Evolutionary conservation across 495 filamentous ascomycete species (phyloP).

Genomic region (Xylaria bambusicola): DNA sequence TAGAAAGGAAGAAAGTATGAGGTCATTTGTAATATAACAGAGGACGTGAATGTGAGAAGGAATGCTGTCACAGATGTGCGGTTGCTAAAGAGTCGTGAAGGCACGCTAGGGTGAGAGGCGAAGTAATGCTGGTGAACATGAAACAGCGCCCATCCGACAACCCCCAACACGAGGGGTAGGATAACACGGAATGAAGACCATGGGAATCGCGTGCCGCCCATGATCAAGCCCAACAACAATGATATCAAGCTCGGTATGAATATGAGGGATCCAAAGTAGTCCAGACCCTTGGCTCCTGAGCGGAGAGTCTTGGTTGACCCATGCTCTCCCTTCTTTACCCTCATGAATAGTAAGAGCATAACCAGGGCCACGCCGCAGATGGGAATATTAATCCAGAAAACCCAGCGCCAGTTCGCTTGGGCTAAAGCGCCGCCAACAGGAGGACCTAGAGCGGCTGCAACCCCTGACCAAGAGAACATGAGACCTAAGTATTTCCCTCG

Average conservation of each 20-base stretch:
- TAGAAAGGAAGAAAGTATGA: background rate
- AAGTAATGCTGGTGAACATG: background rate
- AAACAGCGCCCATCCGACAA: background rate
- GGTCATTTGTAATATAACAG: background rate
- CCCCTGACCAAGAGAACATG: conserved; percentile 61
- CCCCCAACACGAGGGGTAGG: background rate
- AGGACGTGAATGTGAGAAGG: background rate
- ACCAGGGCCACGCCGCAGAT: conserved; percentile 54
- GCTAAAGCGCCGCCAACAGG: conserved; percentile 66
- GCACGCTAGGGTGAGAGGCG: background rate
- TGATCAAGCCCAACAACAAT: background rate
- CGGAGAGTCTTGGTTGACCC: no score
- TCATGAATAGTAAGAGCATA: background rate
- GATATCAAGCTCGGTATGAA: background rate
- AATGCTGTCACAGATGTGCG: background rate
- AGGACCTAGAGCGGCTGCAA: conserved; percentile 58
- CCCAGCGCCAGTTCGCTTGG: conserved; percentile 62
- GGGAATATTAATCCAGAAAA: conserved; percentile 82
- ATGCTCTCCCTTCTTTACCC: background rate
- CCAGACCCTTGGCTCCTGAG: background rate
- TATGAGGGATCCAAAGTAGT: background rate
- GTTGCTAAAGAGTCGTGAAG: background rate
- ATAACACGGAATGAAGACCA: conserved; percentile 3
- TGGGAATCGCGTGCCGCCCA: background rate
- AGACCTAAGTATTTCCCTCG: conserved; percentile 57